Evolutionary conservation across 805 yeast species (phyloP), one percentile per base, ranked within the genome.

Genomic region (Pichia sporocuriosa): DNA sequence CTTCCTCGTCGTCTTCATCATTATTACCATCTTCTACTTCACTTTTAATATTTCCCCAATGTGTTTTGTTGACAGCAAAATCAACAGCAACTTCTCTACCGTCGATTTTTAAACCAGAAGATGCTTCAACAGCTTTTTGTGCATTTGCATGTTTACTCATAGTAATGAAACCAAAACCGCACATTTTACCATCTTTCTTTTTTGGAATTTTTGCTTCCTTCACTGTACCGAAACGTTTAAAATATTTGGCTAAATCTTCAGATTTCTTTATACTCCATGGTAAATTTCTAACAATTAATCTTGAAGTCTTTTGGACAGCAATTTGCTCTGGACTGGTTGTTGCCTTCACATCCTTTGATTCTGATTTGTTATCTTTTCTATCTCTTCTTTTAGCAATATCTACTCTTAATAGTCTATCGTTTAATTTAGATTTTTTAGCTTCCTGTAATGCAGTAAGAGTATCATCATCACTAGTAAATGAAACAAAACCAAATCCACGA

Each of bases 261-360:
- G 94, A 81, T 46, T 81, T 79, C 57, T 90, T 78, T 35, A 93
- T 80, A 13, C 96, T 81, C 98, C 98, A 93, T 11, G 98, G 98
- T 62, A 93, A 73, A 59, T 93, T 93, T 57, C 98, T 75, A 29
- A 93, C 71, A 51, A 93, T 88, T 44, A 93, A 67, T 52, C 96
- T 77, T 3, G 97, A 89, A 51, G 82, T 77, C 61, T 95, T 81
- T 29, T 51, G 47, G 40, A 58, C 30, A 1, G 54, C 55, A 27
- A 41, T 39, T 16, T 51, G 38, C 35, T 57, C 59, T 7, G 56
- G 46, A 13, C 40, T 23, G 28, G 39, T 35, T 3, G 36, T n/a
- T 23, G 37, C 36, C n/a, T 28, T 37, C 8, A 36, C 35, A 25
- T 28, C 35, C 2, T 19, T 17, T 6, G 39, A 68, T 70, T 37